Base-by-base conservation (phyloP, 2,329 filamentous ascomycete species). In the Aspergillus novoparasiticus region DNA sequence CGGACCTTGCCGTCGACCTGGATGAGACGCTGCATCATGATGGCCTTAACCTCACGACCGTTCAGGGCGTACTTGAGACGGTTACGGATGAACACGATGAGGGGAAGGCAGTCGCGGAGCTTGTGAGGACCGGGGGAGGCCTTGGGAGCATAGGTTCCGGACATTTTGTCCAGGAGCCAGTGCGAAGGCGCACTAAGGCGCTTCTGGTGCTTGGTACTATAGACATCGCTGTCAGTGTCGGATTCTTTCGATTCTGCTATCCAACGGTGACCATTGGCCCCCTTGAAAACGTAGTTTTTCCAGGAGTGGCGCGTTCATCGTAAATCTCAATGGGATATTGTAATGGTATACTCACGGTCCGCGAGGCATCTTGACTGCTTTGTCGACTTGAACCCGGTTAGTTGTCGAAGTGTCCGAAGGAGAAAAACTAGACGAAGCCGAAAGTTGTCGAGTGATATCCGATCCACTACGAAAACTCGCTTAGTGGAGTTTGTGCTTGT, bases 151-250 rank as follows among this genome's bases (percentile, higher is more conserved):
- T 89, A 94, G 84, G 88, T 86, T 82, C 95, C 95, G 84, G 93
- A 97, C 82, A 99, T 89, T 86, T 99, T 99, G 92, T 99, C 95
- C 83, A 99, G 88, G 82, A 99, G 92, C 95, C 95, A 99, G 91
- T 98, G 95, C 83, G 92, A 96, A 81, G 95, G 95, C 82, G 95
- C 95, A 86, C 92, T 95, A 82, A 98, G 89, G 88, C 95, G 94
- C 94, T 99, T 98, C 86, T 98, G 94, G 87, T 99, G 95, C 91
- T 97, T 97, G 89, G 95, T 96, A 85, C 91, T 94, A 80, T 79
- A 72, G 19, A 69, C 69, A 68, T 73, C 60, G 66, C 59, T 69
- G 70, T 73, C 67, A 75, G 74, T 68, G 34, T 65, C 59, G 48
- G 50, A 10, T 53, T 62, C 61, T 55, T 62, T 57, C 16, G 34